A percentile compares a stretch with the other conserved stretches of the same genome.
Evolutionary conservation across 2,329 filamentous ascomycete species (phyloP).

Genomic region (Dendryphion nanum): DNA sequence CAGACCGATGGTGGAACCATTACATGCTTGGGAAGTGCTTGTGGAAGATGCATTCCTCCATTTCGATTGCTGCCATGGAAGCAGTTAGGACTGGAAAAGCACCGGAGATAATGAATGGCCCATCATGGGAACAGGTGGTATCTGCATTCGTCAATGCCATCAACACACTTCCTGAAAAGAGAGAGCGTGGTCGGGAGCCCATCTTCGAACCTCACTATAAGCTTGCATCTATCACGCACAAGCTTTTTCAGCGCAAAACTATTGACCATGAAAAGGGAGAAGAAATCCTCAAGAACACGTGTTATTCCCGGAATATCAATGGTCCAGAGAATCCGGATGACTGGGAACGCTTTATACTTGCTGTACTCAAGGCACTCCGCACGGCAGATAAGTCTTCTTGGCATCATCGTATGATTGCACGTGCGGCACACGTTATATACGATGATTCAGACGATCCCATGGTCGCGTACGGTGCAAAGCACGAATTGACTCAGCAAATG

Average conservation of each 20-base stretch:
- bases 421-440: constrained; percentile 64
- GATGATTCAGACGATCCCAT: constrained; percentile 53
- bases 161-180: constrained; percentile 59
- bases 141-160: constrained; percentile 60
- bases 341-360: constrained; percentile 63
- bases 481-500: constrained; percentile 77
- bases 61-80: constrained; percentile 38
- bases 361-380: constrained; percentile 59
- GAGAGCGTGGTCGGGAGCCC: constrained; percentile 66
- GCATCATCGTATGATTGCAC: constrained; percentile 88
- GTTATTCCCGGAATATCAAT: constrained; percentile 54
- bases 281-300: constrained; percentile 52
- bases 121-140: constrained; percentile 50
- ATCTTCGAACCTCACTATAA: constrained; percentile 93
- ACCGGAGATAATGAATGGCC: constrained; percentile 13
- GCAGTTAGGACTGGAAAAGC: constrained; percentile 30
- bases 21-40: constrained; percentile 71
- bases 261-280: constrained; percentile 48
- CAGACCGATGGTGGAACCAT: constrained; percentile 65
- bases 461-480: constrained; percentile 63
- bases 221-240: constrained; percentile 77
- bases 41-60: constrained; percentile 66
- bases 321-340: constrained; percentile 50
- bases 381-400: constrained; percentile 86
- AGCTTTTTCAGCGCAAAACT: constrained; percentile 62